These are phyloP conservation scores for Serendipita sp. DNA, from an alignment of 768 basidiomycete genomes.

Conservation along the genomic window DNA sequence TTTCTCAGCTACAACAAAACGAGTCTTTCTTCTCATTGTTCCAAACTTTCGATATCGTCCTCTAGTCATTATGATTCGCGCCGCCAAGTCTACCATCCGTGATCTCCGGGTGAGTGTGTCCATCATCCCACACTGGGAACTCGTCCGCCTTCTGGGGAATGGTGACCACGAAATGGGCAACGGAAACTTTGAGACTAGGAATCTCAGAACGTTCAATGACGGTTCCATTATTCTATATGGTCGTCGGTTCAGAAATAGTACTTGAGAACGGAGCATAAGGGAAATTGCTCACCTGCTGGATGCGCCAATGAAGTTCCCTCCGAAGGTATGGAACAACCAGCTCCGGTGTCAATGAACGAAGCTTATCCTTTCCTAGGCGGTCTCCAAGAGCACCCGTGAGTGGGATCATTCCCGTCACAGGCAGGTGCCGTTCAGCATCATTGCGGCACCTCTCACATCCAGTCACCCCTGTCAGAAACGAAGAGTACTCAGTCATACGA, in stretches of 20 bases:
- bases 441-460: constrained; percentile 29
- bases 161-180: constrained; percentile 1
- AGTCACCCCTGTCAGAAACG: constrained; percentile 13
- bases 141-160: neutral
- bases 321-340: constrained; percentile 28
- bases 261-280: neutral
- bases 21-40: too few species aligned
- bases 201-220: constrained; percentile 1
- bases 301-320: constrained; percentile 28
- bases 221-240: neutral
- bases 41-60: too few species aligned
- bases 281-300: constrained; percentile 23
- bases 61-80: too few species aligned
- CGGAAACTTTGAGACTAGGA: constrained; percentile 8
- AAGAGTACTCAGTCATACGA: neutral
- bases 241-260: neutral
- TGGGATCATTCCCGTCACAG: constrained; percentile 32
- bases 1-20: too few species aligned
- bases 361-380: constrained; percentile 13
- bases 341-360: constrained; percentile 22
- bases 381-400: constrained; percentile 24
- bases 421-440: constrained; percentile 16
- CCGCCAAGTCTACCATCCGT: too few species aligned
- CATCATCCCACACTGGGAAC: constrained; percentile 1
- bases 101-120: too few species aligned